Base-by-base conservation (phyloP, 2,329 filamentous ascomycete species). In the Epichloe amarillans region DNA sequence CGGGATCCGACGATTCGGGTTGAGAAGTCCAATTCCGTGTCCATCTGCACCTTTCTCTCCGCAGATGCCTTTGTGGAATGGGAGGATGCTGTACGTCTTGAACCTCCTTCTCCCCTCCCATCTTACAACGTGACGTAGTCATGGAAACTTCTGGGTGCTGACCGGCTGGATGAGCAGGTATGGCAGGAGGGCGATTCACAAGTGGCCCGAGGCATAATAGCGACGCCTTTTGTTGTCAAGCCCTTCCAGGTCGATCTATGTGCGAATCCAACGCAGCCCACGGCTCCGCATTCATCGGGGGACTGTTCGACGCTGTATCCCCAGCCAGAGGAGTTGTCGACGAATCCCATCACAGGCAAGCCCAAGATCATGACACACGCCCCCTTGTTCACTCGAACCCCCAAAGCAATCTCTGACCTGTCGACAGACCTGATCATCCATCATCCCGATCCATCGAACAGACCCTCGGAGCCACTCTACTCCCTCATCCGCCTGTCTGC, bases 61-160 rank as follows among this genome's bases (percentile, higher is more conserved):
- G 63, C 71, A 0, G 76, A 80, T 55, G 71, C 77, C 1, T 78
- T 79, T 54, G 63, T 80, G 14, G 71, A 73, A 47, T 81, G 76
- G 68, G 77, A 81, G 56, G 69, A 77, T 45, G 65, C 62, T 40
- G 74, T 76, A 64, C 42, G 69, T 49, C 40, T 3, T 21, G 40
- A 11, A 12, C 14, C n/a, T 19, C 40, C 40, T 14, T 6, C 2
- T 21, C 8, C 5, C 21, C 19, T 5, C 21, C 19, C 10, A 26
- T 23, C 3, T 11, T 11, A 4, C 26, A 30, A 11, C 11, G 10
- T 30, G 26, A 10, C 26, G 8, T 3, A 4, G 26, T 30, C 26
- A 10, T 1, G 26, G 8, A 11, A 10, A 8, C 23, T 21, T 10
- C 3, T 26, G 19, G 14, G 26, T 21, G 17, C 38, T 23, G 17